A percentile compares a stretch with the other conserved stretches of the same genome.
phyloP scores from a whole-genome alignment of 345 rosid species.

The Rhodamnia rubescens region DNA sequence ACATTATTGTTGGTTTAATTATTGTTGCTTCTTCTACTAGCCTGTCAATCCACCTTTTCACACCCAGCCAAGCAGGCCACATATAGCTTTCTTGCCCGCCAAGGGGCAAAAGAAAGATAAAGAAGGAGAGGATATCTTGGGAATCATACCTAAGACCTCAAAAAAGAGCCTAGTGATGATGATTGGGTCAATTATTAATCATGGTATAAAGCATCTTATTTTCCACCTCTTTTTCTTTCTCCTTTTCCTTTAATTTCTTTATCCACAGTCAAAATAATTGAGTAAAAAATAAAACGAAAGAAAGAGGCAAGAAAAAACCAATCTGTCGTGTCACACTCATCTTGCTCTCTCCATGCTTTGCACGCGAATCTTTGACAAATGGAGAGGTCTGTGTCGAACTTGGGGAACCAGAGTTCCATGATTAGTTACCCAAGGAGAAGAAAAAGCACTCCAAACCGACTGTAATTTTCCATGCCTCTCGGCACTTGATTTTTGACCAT shows the following conservation, averaged over 20 bases:
- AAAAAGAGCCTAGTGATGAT: not conserved
- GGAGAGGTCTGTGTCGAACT: not conserved
- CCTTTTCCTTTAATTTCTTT: not conserved
- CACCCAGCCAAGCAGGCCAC: not conserved
- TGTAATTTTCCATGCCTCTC: constrained; percentile 11
- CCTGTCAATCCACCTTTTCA: not conserved
- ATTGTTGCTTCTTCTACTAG: not conserved
- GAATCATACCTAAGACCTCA: not conserved
- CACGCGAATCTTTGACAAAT: constrained; percentile 45
- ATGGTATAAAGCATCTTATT: not conserved
- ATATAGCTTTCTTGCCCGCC: not conserved
- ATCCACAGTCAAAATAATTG: not conserved
- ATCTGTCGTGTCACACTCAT: constrained; percentile 30
- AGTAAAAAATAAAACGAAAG: constrained; percentile 6
- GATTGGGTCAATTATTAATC: not conserved
- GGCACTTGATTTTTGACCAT: not conserved
- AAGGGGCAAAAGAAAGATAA: not conserved
- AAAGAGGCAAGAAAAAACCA: constrained; percentile 13
- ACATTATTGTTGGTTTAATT: not conserved
- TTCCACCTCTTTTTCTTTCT: not conserved
- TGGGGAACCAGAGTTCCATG: constrained; percentile 1
- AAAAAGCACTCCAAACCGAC: not conserved
- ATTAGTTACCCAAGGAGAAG: not conserved
- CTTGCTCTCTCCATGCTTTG: constrained; percentile 26
- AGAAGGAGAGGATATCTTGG: not conserved